Evolutionary conservation across 768 basidiomycete species (phyloP).

Genomic region (Podaxis rugospora): DNA sequence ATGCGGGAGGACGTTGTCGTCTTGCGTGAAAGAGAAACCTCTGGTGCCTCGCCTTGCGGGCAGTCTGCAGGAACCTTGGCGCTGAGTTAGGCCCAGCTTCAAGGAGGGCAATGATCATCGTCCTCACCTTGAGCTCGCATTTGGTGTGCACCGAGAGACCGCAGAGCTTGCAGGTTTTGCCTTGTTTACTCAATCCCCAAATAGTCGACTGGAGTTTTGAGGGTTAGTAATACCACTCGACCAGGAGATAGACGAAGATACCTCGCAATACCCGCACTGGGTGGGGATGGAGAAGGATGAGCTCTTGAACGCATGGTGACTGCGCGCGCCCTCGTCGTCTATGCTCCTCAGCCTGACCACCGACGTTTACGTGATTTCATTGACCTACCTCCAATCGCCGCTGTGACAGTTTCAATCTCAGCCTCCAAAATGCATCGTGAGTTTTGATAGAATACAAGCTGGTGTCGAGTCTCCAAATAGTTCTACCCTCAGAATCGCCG

Average conservation of each 20-base stretch:
- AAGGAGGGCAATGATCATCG: background rate
- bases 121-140: constrained; percentile 76
- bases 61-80: constrained; percentile 70
- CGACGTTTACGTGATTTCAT: background rate
- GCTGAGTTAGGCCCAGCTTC: background rate
- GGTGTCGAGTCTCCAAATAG: constrained; percentile 60
- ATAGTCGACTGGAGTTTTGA: constrained; percentile 57
- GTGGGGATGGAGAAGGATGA: constrained; percentile 86
- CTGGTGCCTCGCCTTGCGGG: constrained; percentile 30
- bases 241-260: constrained; percentile 18
- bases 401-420: constrained; percentile 59
- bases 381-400: constrained; percentile 59
- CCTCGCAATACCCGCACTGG: constrained; percentile 79
- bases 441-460: constrained; percentile 46
- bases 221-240: background rate
- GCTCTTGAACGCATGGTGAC: constrained; percentile 78
- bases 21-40: constrained; percentile 13
- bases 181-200: constrained; percentile 85
- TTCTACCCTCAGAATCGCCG: constrained; percentile 34
- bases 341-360: constrained; percentile 1
- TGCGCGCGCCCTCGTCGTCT: constrained; percentile 73
- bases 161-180: constrained; percentile 78
- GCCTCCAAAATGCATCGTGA: constrained; percentile 55
- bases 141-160: constrained; percentile 78
- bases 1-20: constrained; percentile 21